phyloP scores from a whole-genome alignment of 768 basidiomycete genomes.

The Infundibulicybe gibba region DNA sequence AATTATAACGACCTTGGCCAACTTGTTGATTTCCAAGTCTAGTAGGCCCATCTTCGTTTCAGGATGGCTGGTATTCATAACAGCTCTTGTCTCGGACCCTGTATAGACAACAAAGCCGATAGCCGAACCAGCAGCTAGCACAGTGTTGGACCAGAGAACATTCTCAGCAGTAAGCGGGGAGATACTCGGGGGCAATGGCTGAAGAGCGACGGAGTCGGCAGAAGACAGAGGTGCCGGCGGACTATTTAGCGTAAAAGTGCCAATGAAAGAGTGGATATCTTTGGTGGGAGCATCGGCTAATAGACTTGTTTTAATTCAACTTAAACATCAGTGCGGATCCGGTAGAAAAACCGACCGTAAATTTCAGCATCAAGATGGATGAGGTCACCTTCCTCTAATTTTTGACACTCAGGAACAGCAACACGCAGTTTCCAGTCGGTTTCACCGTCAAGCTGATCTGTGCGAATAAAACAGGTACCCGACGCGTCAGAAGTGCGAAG shows the following conservation, averaged over 20 bases:
- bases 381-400: slow-evolving; percentile 47
- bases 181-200: slow-evolving; percentile 48
- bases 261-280: slow-evolving; percentile 94
- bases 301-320: slow-evolving; percentile 10
- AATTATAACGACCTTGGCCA: too few relatives aligned
- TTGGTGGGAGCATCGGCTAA: slow-evolving; percentile 92
- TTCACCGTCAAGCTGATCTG: slow-evolving; percentile 97
- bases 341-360: slow-evolving; percentile 55
- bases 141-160: slow-evolving; percentile 95
- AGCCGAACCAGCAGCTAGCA: slow-evolving; percentile 91
- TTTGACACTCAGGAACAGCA: slow-evolving; percentile 82
- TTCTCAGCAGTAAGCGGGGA: slow-evolving; percentile 95
- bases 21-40: slow-evolving; percentile 91
- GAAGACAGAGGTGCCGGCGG: slow-evolving; percentile 25
- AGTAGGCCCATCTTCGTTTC: slow-evolving; percentile 90
- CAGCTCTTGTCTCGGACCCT: slow-evolving; percentile 91
- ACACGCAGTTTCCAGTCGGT: slow-evolving; percentile 98
- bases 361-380: slow-evolving; percentile 83
- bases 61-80: slow-evolving; percentile 98
- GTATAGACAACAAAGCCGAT: slow-evolving; percentile 95
- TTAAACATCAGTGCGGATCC: slow-evolving; percentile 2
- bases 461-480: slow-evolving; percentile 96
- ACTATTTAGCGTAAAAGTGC: slow-evolving; percentile 79
- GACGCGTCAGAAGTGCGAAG: slow-evolving; percentile 84
- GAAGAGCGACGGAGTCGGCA: slow-evolving; percentile 31